Percentiles rank a stretch among this genome's conserved stretches.
Conservation (phyloP, 805 yeast species). For the Kurtzmaniella fragi region DNA sequence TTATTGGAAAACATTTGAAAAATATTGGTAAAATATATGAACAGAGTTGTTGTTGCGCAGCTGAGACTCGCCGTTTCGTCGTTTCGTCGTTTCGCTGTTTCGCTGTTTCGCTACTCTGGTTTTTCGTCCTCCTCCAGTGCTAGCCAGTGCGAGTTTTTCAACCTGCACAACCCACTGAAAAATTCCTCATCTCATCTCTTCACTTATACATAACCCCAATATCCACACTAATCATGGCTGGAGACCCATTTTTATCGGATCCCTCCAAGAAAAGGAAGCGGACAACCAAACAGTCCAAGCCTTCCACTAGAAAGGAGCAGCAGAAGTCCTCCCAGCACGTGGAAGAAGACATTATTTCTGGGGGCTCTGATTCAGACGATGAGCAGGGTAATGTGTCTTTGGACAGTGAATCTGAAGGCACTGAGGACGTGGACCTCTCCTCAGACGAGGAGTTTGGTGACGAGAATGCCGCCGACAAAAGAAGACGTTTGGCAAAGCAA, state of each 20-base stretch:
- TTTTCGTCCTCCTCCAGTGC: too few species aligned
- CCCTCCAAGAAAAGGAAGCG: conserved; percentile 51
- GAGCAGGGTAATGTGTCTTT: conserved; percentile 37
- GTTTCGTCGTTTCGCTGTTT: too few species aligned
- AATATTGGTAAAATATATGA: too few species aligned
- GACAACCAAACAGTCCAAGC: conserved; percentile 14
- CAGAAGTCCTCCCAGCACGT: conserved; percentile 1
- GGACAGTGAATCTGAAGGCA: conserved; percentile 23
- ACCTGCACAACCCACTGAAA: too few species aligned
- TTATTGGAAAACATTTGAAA: too few species aligned
- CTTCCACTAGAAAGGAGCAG: conserved; percentile 4
- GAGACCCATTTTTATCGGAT: conserved; percentile 60
- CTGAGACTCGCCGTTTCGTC: too few species aligned
- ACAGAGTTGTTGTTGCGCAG: too few species aligned
- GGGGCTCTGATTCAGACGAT: conserved; percentile 45
- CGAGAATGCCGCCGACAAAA: conserved; percentile 87
- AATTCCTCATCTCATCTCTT: too few species aligned
- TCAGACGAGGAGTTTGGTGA: conserved; percentile 69
- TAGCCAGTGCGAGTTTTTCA: too few species aligned
- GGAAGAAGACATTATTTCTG: conserved; percentile 54
- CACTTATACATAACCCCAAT: too few species aligned
- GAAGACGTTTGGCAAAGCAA: conserved; percentile 91
- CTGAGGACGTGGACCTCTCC: conserved; percentile 39
- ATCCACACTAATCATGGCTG: conserved; percentile 34
- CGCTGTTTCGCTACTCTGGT: too few species aligned